phyloP scores from a whole-genome alignment of 2,329 filamentous ascomycete species.

The Fusarium beomiforme region DNA sequence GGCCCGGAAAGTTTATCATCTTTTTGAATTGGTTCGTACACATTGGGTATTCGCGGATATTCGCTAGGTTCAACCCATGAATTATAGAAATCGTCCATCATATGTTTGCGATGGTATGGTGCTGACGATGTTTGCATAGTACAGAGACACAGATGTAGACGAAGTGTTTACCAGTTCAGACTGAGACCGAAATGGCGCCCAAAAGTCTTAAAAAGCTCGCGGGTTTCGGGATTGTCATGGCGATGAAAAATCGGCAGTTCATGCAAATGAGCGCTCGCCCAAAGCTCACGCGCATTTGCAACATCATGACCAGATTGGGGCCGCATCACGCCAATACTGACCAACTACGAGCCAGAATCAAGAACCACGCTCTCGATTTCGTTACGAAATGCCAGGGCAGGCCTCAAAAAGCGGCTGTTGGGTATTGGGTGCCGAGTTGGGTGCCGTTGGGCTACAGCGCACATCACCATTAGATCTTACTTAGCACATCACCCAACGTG shows the following conservation, averaged over 20 bases:
- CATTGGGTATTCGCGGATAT: slow-evolving; percentile 35
- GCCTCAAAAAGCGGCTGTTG: slow-evolving; percentile 34
- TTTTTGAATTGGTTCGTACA: slow-evolving; percentile 37
- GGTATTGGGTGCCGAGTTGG: slow-evolving; percentile 33
- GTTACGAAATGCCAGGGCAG: slow-evolving; percentile 17
- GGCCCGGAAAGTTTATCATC: slow-evolving; percentile 2
- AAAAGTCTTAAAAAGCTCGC: slow-evolving; percentile 6
- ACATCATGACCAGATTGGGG: slow-evolving; percentile 26
- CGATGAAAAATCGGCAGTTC: slow-evolving; percentile 4
- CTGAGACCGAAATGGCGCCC: neutral
- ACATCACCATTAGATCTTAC: too few species aligned
- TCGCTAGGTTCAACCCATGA: slow-evolving; percentile 32
- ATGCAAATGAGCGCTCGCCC: slow-evolving; percentile 28
- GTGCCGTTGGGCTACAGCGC: slow-evolving; percentile 31
- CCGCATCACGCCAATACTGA: slow-evolving; percentile 25
- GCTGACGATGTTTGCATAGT: slow-evolving; percentile 19
- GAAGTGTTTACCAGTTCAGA: neutral
- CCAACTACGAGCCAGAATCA: slow-evolving; percentile 19
- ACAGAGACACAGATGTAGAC: neutral
- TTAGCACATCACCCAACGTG: neutral
- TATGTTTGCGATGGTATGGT: slow-evolving; percentile 17
- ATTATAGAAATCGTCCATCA: slow-evolving; percentile 26
- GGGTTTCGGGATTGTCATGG: neutral
- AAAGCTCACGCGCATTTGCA: slow-evolving; percentile 34
- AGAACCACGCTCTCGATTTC: slow-evolving; percentile 5